phyloP scores from a whole-genome alignment of 768 basidiomycete species.

The Bullera alba region DNA sequence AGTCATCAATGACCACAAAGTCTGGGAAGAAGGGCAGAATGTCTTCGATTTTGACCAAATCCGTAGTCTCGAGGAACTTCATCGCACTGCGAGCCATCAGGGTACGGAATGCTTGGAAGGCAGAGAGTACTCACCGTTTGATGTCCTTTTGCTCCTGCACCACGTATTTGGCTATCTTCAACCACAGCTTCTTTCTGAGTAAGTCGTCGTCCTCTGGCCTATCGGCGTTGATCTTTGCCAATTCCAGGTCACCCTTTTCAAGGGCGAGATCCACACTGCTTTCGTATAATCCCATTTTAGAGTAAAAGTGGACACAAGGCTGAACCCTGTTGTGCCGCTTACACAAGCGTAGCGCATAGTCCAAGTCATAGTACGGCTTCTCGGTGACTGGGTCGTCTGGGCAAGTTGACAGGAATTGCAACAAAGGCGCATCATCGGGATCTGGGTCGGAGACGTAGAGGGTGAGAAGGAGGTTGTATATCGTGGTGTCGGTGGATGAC shows the following conservation, averaged over 20 bases:
- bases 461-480: conserved; percentile 90
- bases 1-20: conserved; percentile 98
- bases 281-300: conserved; percentile 95
- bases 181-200: conserved; percentile 87
- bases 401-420: conserved; percentile 70
- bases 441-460: conserved; percentile 58
- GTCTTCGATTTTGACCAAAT: conserved; percentile 94
- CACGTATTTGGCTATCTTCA: conserved; percentile 97
- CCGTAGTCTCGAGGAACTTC: conserved; percentile 89
- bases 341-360: conserved; percentile 90
- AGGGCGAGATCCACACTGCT: conserved; percentile 91
- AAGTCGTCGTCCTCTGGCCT: conserved; percentile 84
- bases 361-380: conserved; percentile 90
- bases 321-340: conserved; percentile 72
- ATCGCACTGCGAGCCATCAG: conserved; percentile 63
- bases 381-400: conserved; percentile 74
- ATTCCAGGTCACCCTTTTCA: conserved; percentile 86
- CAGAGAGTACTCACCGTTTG: conserved; percentile 78
- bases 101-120: neutral
- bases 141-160: conserved; percentile 98
- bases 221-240: conserved; percentile 92
- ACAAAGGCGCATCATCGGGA: conserved; percentile 48
- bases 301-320: conserved; percentile 92
- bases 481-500: conserved; percentile 69
- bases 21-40: conserved; percentile 99